Evolutionary conservation across 164 flowering plant species (phyloP).

Genomic region (Berberis vulgaris): DNA sequence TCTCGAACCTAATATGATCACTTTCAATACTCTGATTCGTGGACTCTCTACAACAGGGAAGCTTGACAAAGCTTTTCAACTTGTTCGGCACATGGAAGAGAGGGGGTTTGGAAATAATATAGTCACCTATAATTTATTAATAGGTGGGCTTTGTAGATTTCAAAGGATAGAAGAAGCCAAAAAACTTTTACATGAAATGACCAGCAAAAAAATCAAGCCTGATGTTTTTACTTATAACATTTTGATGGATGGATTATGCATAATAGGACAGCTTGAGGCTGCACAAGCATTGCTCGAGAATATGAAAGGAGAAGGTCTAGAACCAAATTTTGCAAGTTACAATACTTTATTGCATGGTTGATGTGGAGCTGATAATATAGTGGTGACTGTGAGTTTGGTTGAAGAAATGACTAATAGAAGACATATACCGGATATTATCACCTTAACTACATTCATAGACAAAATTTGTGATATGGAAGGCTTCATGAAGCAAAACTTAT

Average conservation of each 20-base stretch:
- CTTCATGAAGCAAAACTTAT: constrained; percentile 13
- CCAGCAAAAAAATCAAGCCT: constrained; percentile 3
- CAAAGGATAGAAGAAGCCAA: constrained; percentile 15
- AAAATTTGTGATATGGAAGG: constrained; percentile 12
- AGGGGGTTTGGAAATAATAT: constrained; percentile 7
- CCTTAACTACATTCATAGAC: constrained; percentile 13
- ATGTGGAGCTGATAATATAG: constrained; percentile 7
- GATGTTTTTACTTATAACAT: constrained; percentile 15
- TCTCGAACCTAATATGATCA: constrained; percentile 12
- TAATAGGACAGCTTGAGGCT: constrained; percentile 7
- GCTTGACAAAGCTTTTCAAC: constrained; percentile 12
- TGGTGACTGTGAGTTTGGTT: constrained; percentile 9
- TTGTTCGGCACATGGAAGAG: constrained; percentile 14
- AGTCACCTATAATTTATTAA: constrained; percentile 13
- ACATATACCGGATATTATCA: constrained; percentile 8
- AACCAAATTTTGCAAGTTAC: constrained; percentile 16
- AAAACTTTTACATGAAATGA: constrained; percentile 8
- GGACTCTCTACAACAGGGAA: constrained; percentile 19
- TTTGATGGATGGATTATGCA: constrained; percentile 20
- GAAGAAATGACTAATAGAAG: constrained; percentile 8
- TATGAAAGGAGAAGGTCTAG: constrained; percentile 8
- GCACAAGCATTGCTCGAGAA: constrained; percentile 13
- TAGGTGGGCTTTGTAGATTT: constrained; percentile 17
- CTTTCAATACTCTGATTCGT: constrained; percentile 17
- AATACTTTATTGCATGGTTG: constrained; percentile 12